Conservation (phyloP, 306 rosid genomes). For the Prunus kanzakura region DNA sequence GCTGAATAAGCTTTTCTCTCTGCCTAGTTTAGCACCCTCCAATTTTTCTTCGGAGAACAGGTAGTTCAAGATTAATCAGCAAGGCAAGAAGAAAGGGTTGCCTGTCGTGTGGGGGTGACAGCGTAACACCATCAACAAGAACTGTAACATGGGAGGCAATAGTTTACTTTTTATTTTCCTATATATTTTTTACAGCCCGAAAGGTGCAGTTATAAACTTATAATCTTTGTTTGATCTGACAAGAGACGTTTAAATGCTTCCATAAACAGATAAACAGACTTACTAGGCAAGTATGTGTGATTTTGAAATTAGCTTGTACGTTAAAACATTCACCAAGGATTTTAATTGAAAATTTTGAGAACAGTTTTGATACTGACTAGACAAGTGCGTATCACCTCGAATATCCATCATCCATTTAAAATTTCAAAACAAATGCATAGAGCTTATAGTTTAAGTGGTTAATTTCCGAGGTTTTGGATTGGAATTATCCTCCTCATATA, state of each 20-base stretch:
- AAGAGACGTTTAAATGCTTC: neutral
- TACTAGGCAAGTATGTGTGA: neutral
- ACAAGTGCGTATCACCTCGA: neutral
- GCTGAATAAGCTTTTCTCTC: constrained; percentile 48
- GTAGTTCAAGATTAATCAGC: neutral
- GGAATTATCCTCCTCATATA: too few relatives aligned
- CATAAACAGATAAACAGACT: neutral
- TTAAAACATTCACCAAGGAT: neutral
- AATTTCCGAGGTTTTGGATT: too few relatives aligned
- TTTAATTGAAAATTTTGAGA: neutral
- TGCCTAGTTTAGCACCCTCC: neutral
- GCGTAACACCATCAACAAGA: neutral
- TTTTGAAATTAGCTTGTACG: neutral
- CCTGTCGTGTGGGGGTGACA: neutral
- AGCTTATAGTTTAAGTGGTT: too few relatives aligned
- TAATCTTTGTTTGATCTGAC: neutral
- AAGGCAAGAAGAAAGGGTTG: neutral
- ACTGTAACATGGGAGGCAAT: neutral
- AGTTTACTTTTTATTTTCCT: neutral
- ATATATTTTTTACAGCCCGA: neutral
- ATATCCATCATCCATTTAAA: too few relatives aligned
- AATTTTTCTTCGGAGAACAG: constrained; percentile 12
- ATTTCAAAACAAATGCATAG: too few relatives aligned
- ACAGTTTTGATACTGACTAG: neutral
- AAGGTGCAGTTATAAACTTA: neutral